Evolutionary conservation across 2,329 filamentous ascomycete genomes (phyloP), one percentile per base, ranked within the genome.

Genomic region (Achaetomium macrosporum): DNA sequence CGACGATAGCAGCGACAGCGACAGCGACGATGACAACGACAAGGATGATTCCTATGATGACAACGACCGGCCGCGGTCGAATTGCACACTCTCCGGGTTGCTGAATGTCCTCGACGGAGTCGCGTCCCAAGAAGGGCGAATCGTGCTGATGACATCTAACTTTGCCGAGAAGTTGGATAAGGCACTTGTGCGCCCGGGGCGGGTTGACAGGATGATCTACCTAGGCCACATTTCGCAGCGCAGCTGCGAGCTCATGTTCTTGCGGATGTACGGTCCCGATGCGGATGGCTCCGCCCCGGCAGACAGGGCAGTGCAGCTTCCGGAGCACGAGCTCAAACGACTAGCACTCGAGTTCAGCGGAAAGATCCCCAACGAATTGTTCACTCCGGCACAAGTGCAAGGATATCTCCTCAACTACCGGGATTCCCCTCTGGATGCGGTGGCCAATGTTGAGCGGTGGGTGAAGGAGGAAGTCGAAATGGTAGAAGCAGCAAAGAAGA

Each of bases 71-170:
- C 47, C 19, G 9, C 39, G 57, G 0, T 61, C 61, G 6, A 64
- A 59, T 17, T 71, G 68, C 53, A 84, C 82, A 0, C 71, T 89
- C 1, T 85, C 84, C 0, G 84, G 82, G 0, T 69, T 89, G 0
- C 71, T 89, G 25, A 89, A 88, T 55, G 81, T 83, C 9, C 77
- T 89, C 10, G 85, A 89, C 58, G 85, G 85, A 2, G 83, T 87
- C 0, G 83, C 83, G 0, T 82, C 81, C 0, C 79, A 81, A 48
- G 85, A 89, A 69, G 85, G 85, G 1, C 76, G 83, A 15, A 82
- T 88, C 25, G 75, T 89, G 16, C 79, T 89, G 64, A 88, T 89
- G 84, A 89, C 84, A 0, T 85, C 84, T 29, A 89, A 88, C 61
- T 75, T 78, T 46, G 76, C 78, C 0, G 82, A 87, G 46, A 76